phyloP scores from a whole-genome alignment of 441 rosid genomes.

The Adansonia gregorii region DNA sequence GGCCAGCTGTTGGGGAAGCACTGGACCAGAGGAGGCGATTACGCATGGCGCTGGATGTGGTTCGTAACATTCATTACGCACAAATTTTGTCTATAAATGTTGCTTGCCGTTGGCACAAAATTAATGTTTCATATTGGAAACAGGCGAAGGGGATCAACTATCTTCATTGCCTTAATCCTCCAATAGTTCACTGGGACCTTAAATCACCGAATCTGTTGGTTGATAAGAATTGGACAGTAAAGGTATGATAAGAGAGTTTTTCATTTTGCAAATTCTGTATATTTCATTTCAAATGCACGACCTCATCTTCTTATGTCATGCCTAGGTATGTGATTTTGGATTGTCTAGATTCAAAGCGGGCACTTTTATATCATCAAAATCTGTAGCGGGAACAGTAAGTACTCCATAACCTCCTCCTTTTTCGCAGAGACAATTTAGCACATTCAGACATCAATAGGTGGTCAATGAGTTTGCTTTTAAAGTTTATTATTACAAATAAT shows the following conservation, averaged over 20 bases:
- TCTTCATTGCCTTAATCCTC: conserved; percentile 88
- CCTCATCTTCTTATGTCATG: conserved; percentile 16
- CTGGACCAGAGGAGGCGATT: conserved; percentile 84
- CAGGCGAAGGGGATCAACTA: conserved; percentile 99
- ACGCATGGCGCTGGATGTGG: conserved; percentile 97
- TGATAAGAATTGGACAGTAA: conserved; percentile 93
- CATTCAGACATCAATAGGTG: neutral
- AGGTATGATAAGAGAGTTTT: conserved; percentile 47
- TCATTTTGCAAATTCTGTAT: neutral
- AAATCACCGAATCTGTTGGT: conserved; percentile 94
- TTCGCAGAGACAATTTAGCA: neutral
- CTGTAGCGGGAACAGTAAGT: conserved; percentile 97
- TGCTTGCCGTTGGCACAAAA: conserved; percentile 13
- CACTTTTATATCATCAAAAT: conserved; percentile 91
- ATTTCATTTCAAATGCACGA: conserved; percentile 22
- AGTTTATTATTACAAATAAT: neutral
- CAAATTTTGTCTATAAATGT: conserved; percentile 6
- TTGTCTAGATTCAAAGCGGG: conserved; percentile 91
- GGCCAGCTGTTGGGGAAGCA: conserved; percentile 83
- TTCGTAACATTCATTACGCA: conserved; percentile 38
- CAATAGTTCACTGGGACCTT: conserved; percentile 97
- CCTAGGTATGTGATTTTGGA: conserved; percentile 95
- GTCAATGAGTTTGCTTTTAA: neutral
- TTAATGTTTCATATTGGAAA: conserved; percentile 32
- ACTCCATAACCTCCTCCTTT: neutral